Evolutionary conservation across 306 rosid genomes (phyloP).

Genomic region (Lithocarpus polystachyus): DNA sequence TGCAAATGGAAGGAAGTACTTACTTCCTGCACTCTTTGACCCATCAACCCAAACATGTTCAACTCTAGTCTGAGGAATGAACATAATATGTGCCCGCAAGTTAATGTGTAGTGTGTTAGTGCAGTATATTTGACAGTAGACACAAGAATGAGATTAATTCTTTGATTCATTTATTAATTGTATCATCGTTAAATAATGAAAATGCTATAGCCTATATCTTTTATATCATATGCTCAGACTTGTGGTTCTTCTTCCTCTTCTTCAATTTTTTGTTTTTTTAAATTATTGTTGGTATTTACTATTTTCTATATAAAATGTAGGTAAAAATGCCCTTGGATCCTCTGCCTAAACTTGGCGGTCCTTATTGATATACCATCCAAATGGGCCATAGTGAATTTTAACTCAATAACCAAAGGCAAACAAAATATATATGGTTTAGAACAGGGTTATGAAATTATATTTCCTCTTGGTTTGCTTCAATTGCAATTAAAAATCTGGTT

Average conservation of each 20-base stretch:
- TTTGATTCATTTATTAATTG: constrained; percentile 16
- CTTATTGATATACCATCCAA: too few relatives aligned
- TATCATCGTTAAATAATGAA: neutral
- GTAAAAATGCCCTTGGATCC: too few relatives aligned
- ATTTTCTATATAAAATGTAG: too few relatives aligned
- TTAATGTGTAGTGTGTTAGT: too few relatives aligned
- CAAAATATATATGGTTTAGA: too few relatives aligned
- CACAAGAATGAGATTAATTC: neutral
- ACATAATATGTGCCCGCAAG: neutral
- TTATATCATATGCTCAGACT: neutral
- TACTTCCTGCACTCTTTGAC: constrained; percentile 58
- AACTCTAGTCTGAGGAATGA: constrained; percentile 29
- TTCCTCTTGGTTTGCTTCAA: too few relatives aligned
- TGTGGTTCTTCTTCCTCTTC: neutral
- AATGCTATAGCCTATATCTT: neutral
- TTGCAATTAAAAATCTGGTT: too few relatives aligned
- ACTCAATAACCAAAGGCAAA: too few relatives aligned
- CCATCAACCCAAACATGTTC: constrained; percentile 50
- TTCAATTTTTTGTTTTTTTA: too few relatives aligned
- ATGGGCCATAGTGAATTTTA: too few relatives aligned
- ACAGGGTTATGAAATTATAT: too few relatives aligned
- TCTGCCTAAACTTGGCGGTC: too few relatives aligned
- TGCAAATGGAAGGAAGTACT: constrained; percentile 43
- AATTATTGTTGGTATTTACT: neutral
- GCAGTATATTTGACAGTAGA: neutral